Conservation (phyloP, 2,329 filamentous ascomycete species). For the Niveomyces coronatus region DNA sequence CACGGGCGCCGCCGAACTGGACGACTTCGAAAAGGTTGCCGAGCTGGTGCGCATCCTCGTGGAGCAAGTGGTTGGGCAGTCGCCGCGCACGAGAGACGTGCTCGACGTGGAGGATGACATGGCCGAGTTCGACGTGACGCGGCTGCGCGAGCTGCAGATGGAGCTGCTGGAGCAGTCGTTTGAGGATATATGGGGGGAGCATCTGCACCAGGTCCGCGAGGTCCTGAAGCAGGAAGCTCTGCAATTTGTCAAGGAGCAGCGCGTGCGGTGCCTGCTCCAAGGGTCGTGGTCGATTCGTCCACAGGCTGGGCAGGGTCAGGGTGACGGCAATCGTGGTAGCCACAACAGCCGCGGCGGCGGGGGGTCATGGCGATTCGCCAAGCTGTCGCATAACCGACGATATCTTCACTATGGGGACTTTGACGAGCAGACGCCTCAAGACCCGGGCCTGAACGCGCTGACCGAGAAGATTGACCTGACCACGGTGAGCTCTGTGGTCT, state of each 20-base stretch:
- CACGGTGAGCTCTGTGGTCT: slow-evolving; percentile 84
- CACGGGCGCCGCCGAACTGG: slow-evolving; percentile 70
- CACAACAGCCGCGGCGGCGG: slow-evolving; percentile 23
- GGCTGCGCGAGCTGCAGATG: slow-evolving; percentile 83
- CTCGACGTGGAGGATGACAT: slow-evolving; percentile 84
- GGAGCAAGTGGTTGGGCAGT: slow-evolving; percentile 79
- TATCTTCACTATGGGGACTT: slow-evolving; percentile 90
- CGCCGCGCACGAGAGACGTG: slow-evolving; percentile 72
- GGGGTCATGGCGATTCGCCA: slow-evolving; percentile 67
- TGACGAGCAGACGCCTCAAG: slow-evolving; percentile 48
- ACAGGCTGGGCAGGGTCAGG: slow-evolving; percentile 23
- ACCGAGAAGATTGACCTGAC: slow-evolving; percentile 77
- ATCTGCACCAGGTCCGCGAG: slow-evolving; percentile 81
- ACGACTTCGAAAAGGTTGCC: slow-evolving; percentile 87
- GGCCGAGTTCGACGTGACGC: slow-evolving; percentile 67
- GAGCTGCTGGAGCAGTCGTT: slow-evolving; percentile 83
- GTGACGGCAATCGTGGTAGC: slow-evolving; percentile 23
- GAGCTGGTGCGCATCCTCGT: slow-evolving; percentile 84
- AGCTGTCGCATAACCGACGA: slow-evolving; percentile 81
- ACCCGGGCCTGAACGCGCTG: slow-evolving; percentile 64
- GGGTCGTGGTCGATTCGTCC: slow-evolving; percentile 75
- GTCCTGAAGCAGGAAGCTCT: slow-evolving; percentile 84
- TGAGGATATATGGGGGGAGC: slow-evolving; percentile 87
- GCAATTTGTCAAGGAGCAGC: slow-evolving; percentile 95
- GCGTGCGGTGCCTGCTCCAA: slow-evolving; percentile 77